These are phyloP conservation scores for Leucocoprinus leucothites DNA, from an alignment of 768 basidiomycete species.

Conservation along the genomic window DNA sequence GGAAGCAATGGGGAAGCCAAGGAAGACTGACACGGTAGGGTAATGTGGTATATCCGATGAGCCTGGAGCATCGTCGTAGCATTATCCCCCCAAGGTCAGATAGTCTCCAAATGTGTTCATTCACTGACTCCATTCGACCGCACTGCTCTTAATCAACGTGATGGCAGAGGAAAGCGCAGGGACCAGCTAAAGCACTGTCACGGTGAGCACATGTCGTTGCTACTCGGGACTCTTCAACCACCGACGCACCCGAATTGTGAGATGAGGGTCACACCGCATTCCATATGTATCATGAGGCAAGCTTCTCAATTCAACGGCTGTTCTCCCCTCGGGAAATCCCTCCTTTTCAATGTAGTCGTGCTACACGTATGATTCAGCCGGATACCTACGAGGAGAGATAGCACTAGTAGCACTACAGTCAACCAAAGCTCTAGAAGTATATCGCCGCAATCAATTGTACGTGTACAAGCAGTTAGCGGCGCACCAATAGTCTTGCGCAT, in stretches of 20 bases:
- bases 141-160: too few relatives aligned
- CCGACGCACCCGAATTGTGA: background rate
- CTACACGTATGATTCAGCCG: background rate
- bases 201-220: background rate
- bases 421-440: background rate
- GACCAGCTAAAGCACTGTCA: too few relatives aligned
- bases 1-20: too few relatives aligned
- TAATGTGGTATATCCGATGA: background rate
- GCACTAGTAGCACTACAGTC: too few relatives aligned
- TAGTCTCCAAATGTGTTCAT: too few relatives aligned
- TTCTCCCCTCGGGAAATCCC: background rate
- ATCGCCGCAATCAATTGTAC: background rate
- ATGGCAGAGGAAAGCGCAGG: too few relatives aligned
- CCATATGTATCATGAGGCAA: background rate
- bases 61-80: background rate
- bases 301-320: background rate
- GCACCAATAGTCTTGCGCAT: background rate
- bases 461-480: background rate
- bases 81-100: too few relatives aligned
- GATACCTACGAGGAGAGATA: background rate
- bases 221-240: slow-evolving; percentile 7
- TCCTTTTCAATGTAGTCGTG: background rate
- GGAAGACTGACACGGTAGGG: background rate
- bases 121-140: too few relatives aligned
- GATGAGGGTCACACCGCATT: background rate